Conservation (phyloP, 805 yeast genomes). For the Candida maris region DNA sequence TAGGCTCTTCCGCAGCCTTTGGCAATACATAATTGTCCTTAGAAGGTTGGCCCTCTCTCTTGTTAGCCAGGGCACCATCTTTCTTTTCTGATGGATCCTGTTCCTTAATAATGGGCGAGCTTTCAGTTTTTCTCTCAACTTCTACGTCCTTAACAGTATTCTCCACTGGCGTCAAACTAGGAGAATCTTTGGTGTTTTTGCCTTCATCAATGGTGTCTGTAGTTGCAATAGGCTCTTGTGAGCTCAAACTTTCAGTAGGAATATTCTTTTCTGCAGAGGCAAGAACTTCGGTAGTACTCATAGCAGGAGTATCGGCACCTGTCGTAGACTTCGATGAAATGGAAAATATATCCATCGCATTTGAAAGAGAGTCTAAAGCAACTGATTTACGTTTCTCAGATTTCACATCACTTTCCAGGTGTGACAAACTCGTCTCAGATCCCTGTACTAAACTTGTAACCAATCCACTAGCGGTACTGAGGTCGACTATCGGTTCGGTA, state of each 20-base stretch:
- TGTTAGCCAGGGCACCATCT: not conserved
- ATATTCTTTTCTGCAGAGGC: constrained; percentile 2
- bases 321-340: constrained; percentile 17
- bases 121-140: not conserved
- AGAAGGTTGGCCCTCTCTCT: not conserved
- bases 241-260: not conserved
- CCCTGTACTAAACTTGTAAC: constrained; percentile 19
- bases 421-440: constrained; percentile 4
- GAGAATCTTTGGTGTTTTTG: too few species aligned
- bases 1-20: not conserved
- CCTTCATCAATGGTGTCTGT: constrained; percentile 2
- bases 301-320: constrained; percentile 15
- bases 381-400: constrained; percentile 31
- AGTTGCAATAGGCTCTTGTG: too few species aligned
- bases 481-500: constrained; percentile 32
- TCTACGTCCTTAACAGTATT: not conserved
- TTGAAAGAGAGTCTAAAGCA: constrained; percentile 31
- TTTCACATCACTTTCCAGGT: constrained; percentile 7
- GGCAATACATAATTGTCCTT: not conserved
- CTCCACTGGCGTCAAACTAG: not conserved
- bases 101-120: not conserved
- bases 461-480: constrained; percentile 31
- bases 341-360: constrained; percentile 31
- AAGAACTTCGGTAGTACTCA: not conserved
- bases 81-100: not conserved